Base-by-base conservation (phyloP, 2,329 filamentous ascomycete genomes). In the Zymoseptoria ardabiliae region DNA sequence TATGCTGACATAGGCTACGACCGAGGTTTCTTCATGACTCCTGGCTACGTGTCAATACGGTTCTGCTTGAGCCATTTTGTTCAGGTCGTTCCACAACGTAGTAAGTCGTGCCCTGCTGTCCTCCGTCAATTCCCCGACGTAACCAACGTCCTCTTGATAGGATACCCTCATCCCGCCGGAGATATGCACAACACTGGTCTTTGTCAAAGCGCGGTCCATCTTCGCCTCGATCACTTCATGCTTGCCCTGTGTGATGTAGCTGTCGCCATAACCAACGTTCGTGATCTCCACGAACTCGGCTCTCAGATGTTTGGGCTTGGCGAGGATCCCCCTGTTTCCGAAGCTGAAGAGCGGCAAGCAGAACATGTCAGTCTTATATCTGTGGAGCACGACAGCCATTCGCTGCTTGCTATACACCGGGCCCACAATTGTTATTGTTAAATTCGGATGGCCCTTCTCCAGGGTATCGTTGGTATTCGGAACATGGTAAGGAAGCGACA, bases 401-500 rank as follows among this genome's bases (percentile, higher is more conserved):
- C 59, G 48, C 2, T 48, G 55, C 52, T 61, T 61, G 1, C 55
- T 58, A 50, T 56, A 58, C 20, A 53, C 51, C 7, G 51, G 51
- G 7, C 51, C 51, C 5, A 30, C 13, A 20, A 21, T 2, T 1
- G 51, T 53, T 25, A 2, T 25, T 28, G 51, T 28, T 3, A 53
- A 2, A 4, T 3, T 13, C 3, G 2, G 1, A 28, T 53, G 22
- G n/a, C 19, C 11, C 20, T 13, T 2, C 7, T 23, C 19, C n/a
- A 28, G 22, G 2, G n/a, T 11, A 3, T 30, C 7, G 30, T 65
- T 63, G 2, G 58, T 60, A 51, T 65, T 65, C 11, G 61, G 22
- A 4, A 50, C 53, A 55, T 66, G 63, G 54, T 57, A 66, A 1
- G 65, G 63, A 0, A 61, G 50, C 9, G 61, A n/a, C 28, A 66